A percentile compares a stretch with the other conserved stretches of the same genome.
These are phyloP conservation scores for Solanum chacoense DNA, from an alignment of 305 asterid species.

Conservation along the genomic window DNA sequence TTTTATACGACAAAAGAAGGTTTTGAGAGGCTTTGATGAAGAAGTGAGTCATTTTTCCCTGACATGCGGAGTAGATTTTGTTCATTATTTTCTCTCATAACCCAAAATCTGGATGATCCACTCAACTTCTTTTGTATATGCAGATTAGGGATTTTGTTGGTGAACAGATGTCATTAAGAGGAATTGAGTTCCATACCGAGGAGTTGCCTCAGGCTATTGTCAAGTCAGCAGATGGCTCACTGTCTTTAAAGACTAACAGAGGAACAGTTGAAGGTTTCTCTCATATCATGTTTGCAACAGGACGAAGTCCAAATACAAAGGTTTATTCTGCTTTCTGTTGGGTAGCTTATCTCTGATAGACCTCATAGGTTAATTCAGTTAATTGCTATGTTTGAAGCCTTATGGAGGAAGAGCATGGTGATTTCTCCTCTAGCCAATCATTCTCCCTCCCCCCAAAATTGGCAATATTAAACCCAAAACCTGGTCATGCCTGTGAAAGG, in stretches of 20 bases:
- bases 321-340: slow-evolving; percentile 18
- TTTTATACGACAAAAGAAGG: slow-evolving; percentile 80
- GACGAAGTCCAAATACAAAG: slow-evolving; percentile 77
- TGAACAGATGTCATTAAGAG: slow-evolving; percentile 82
- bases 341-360: not conserved
- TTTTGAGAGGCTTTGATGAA: slow-evolving; percentile 95
- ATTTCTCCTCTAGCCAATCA: not conserved
- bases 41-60: slow-evolving; percentile 35
- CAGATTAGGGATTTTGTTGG: slow-evolving; percentile 90
- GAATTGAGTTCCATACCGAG: slow-evolving; percentile 76
- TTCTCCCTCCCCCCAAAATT: not conserved
- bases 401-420: not conserved
- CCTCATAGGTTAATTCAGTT: not conserved
- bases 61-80: not conserved
- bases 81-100: not conserved
- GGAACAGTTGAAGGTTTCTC: slow-evolving; percentile 79
- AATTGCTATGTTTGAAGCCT: not conserved
- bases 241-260: slow-evolving; percentile 71
- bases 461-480: not conserved
- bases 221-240: slow-evolving; percentile 70
- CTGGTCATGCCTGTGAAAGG: not conserved
- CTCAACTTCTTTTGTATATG: slow-evolving; percentile 11
- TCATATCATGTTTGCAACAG: slow-evolving; percentile 93
- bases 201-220: slow-evolving; percentile 71
- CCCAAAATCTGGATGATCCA: not conserved